These are phyloP conservation scores for Trametes punicea DNA, from an alignment of 768 basidiomycete species.

Conservation along the genomic window DNA sequence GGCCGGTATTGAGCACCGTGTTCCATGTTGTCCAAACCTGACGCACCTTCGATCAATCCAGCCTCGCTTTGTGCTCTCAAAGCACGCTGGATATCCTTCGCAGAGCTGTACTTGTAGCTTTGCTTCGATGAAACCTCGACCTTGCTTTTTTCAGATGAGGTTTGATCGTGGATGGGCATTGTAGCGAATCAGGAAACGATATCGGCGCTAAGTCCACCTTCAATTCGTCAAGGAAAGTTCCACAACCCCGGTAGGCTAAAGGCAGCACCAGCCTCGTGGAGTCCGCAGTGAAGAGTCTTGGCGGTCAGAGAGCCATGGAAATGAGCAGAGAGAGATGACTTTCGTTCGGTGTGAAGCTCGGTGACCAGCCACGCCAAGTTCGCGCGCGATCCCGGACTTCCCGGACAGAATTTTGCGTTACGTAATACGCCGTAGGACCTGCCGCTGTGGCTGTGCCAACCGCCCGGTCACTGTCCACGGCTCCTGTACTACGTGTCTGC, in stretches of 20 bases:
- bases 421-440: not conserved
- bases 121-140: slow-evolving; percentile 9
- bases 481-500: too few relatives aligned
- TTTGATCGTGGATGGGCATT: slow-evolving; percentile 11
- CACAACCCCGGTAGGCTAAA: too few relatives aligned
- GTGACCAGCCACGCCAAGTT: too few relatives aligned
- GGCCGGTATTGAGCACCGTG: not conserved
- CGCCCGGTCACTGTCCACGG: too few relatives aligned
- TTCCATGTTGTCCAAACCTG: not conserved
- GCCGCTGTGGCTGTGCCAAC: not conserved
- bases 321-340: too few relatives aligned
- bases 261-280: too few relatives aligned
- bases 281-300: too few relatives aligned
- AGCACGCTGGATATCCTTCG: slow-evolving; percentile 16
- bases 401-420: not conserved
- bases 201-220: too few relatives aligned
- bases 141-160: slow-evolving; percentile 7
- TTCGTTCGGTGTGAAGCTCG: too few relatives aligned
- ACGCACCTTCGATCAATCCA: slow-evolving; percentile 17
- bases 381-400: not conserved
- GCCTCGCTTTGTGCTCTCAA: slow-evolving; percentile 18
- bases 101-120: slow-evolving; percentile 3
- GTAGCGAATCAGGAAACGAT: not conserved
- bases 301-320: too few relatives aligned
- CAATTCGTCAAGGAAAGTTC: too few relatives aligned